A percentile compares a stretch with the other conserved stretches of the same genome.
Conservation (phyloP, 441 rosid genomes). For the Pelargonium australe region DNA sequence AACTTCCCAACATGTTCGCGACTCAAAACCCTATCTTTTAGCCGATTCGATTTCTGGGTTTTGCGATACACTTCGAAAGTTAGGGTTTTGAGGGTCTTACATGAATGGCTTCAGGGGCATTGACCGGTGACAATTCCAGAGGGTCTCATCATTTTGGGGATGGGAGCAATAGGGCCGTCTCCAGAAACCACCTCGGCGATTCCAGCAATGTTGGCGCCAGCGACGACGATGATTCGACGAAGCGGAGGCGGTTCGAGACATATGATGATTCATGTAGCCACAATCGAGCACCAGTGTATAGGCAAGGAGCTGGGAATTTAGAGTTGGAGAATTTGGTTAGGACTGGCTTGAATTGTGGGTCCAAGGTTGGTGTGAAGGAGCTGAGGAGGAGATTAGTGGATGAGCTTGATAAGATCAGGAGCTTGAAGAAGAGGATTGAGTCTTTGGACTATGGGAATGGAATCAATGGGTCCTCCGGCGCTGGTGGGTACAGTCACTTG, state of each 20-base stretch:
- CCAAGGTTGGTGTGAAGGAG: constrained; percentile 26
- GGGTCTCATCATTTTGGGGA: neutral
- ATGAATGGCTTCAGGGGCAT: constrained; percentile 93
- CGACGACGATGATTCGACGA: neutral
- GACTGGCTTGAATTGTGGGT: constrained; percentile 41
- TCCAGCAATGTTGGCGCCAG: neutral
- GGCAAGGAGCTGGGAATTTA: constrained; percentile 26
- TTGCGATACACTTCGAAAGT: constrained; percentile 17
- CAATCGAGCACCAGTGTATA: constrained; percentile 23
- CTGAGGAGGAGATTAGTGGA: constrained; percentile 66
- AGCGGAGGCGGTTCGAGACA: constrained; percentile 30
- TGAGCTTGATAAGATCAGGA: constrained; percentile 69
- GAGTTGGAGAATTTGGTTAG: constrained; percentile 29
- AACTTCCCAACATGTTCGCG: too few relatives aligned
- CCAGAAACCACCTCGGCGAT: constrained; percentile 39
- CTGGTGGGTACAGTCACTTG: constrained; percentile 25
- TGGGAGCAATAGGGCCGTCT: constrained; percentile 60
- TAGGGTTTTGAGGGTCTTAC: constrained; percentile 48
- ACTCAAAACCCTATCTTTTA: too few relatives aligned
- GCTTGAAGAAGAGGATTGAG: constrained; percentile 72
- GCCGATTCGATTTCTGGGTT: neutral
- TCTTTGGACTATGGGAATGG: constrained; percentile 52
- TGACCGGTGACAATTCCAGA: constrained; percentile 52
- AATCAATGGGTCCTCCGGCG: constrained; percentile 25
- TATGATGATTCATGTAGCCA: constrained; percentile 32